These are phyloP conservation scores for Candida xyloterini DNA, from an alignment of 805 yeast species.

Conservation along the genomic window DNA sequence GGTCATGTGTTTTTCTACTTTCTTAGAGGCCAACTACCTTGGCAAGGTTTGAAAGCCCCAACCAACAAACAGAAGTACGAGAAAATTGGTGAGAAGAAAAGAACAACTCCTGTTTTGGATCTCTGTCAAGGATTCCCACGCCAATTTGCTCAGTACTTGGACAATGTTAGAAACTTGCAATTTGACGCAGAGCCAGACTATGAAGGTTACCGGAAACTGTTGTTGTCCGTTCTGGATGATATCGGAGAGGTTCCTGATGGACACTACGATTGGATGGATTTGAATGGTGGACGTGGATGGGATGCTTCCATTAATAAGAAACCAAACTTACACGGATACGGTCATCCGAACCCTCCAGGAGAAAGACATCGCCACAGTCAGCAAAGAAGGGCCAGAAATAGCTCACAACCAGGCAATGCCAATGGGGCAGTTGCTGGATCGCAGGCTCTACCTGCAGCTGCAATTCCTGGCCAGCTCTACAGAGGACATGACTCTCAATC, in stretches of 20 bases:
- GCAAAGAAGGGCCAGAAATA: slow-evolving; percentile 33
- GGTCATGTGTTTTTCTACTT: slow-evolving; percentile 97
- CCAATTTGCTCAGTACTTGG: slow-evolving; percentile 89
- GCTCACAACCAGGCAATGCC: slow-evolving; percentile 26
- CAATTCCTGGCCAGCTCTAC: slow-evolving; percentile 17
- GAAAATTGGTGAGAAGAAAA: slow-evolving; percentile 94
- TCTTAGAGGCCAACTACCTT: slow-evolving; percentile 89
- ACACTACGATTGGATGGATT: slow-evolving; percentile 96
- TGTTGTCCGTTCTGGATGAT: slow-evolving; percentile 74
- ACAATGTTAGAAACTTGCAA: slow-evolving; percentile 80
- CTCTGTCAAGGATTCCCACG: slow-evolving; percentile 86
- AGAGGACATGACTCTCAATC: slow-evolving; percentile 21
- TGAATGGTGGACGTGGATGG: slow-evolving; percentile 96
- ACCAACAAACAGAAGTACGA: slow-evolving; percentile 97
- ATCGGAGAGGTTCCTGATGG: slow-evolving; percentile 75
- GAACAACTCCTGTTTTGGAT: slow-evolving; percentile 81
- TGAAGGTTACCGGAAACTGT: slow-evolving; percentile 73
- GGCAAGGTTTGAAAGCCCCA: slow-evolving; percentile 99
- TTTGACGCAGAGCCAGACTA: slow-evolving; percentile 96
- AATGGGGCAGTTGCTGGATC: slow-evolving; percentile 9
- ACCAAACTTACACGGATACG: slow-evolving; percentile 93
- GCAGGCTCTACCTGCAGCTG: slow-evolving; percentile 15
- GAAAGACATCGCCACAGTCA: slow-evolving; percentile 45
- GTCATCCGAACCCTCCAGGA: slow-evolving; percentile 85
- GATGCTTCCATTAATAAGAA: slow-evolving; percentile 85